Evolutionary conservation across 257 asterid genomes (phyloP), one percentile per base, ranked within the genome.

Genomic region (Solanum chiquidenum): DNA sequence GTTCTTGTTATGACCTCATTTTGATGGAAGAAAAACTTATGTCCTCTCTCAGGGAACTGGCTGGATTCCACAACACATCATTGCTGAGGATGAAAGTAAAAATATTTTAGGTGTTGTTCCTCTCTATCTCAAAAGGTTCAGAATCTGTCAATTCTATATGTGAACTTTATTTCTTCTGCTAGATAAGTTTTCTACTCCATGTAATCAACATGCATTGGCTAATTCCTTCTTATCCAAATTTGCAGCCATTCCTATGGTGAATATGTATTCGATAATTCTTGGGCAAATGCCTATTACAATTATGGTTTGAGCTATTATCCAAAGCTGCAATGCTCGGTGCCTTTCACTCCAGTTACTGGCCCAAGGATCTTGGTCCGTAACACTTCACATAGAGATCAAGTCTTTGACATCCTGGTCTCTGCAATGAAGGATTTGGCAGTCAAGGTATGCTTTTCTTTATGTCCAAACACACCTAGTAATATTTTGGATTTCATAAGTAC

Each of bases 181-280:
- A 66, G 33, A 62, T 31, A 52, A 86, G 35, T 27, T 77, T 49
- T 33, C 14, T 11, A 31, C 25, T 58, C 23, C 37, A 35, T 69
- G 21, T 42, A 18, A 71, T 40, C 33, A 16, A 86, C 83, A 31
- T 34, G 52, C 46, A 23, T 73, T 72, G 46, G 75, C 75, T 86
- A 73, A 86, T 74, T 46, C 87, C 87, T 84, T 83, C 84, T 88
- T 20, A 79, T 90, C 75, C 75, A 76, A 89, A 62, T 83, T 37
- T 91, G 94, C 98, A 97, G 99, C 94, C 99, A 97, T 91, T 97
- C 99, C 66, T 97, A 94, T 88, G 99, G 99, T 89, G 99, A 97
- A 92, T 97, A 95, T 89, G 99, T 97, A 89, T 95, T 97, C 89
- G 99, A 97, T 91, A 97, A 95, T 91, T 97, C 99, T 88, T 97